Evolutionary conservation across 768 basidiomycete species (phyloP).

Genomic region (Amanita subjunquillea): DNA sequence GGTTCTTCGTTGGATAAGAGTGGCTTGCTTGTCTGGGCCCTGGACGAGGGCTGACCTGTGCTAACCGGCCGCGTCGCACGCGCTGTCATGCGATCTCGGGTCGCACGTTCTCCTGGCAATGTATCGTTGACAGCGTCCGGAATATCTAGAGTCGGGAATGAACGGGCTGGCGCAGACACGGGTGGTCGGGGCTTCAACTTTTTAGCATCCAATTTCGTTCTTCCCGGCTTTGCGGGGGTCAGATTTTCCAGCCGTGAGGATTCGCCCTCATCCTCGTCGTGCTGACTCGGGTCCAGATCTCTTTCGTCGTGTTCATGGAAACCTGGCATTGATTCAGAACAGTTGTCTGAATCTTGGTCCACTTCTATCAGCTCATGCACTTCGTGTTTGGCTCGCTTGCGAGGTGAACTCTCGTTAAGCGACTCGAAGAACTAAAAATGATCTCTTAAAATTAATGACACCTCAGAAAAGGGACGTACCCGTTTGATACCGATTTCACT

Average conservation of each 20-base stretch:
- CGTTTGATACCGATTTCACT: constrained; percentile 57
- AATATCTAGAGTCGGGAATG: background rate
- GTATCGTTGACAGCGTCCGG: background rate
- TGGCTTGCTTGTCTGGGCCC: background rate
- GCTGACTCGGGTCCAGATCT: constrained; percentile 15
- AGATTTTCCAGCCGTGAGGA: constrained; percentile 7
- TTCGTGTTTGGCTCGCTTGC: constrained; percentile 23
- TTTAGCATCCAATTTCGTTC: background rate
- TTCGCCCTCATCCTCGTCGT: constrained; percentile 14
- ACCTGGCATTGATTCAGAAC: constrained; percentile 37
- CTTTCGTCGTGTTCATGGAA: constrained; percentile 42
- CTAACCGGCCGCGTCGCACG: background rate
- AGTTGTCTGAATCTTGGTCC: constrained; percentile 12
- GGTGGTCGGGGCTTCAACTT: constrained; percentile 12
- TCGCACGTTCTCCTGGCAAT: background rate
- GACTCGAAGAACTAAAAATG: constrained; percentile 47
- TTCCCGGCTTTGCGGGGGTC: background rate
- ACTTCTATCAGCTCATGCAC: constrained; percentile 12
- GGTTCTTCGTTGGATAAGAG: constrained; percentile 10
- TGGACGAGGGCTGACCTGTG: background rate
- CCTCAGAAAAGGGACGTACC: constrained; percentile 27
- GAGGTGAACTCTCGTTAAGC: constrained; percentile 19
- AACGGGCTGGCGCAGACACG: constrained; percentile 16
- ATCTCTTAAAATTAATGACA: background rate
- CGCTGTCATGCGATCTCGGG: background rate